These are phyloP conservation scores for Stentor roeselii DNA, from an alignment of 73 alveolate genomes.

Conservation along the genomic window DNA sequence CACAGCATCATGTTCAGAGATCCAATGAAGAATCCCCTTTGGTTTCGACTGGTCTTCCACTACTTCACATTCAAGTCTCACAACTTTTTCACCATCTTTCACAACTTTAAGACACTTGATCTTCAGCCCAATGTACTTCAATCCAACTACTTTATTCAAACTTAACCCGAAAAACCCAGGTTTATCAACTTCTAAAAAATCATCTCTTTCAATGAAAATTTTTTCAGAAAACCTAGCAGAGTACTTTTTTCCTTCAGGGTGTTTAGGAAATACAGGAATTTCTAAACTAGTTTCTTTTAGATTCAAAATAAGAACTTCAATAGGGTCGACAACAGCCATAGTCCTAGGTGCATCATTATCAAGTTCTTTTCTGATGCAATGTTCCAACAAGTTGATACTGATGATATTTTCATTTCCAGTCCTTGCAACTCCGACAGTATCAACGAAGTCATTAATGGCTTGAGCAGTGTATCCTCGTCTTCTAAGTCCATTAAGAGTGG, in stretches of 20 bases:
- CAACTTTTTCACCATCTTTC: constrained; percentile 67
- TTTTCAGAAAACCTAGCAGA: constrained; percentile 60
- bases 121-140: constrained; percentile 83
- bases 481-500: constrained; percentile 92
- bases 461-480: constrained; percentile 98
- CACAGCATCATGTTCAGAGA: constrained; percentile 77
- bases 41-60: constrained; percentile 78
- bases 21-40: constrained; percentile 96
- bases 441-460: constrained; percentile 94
- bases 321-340: constrained; percentile 92
- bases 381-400: constrained; percentile 86
- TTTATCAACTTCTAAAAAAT: constrained; percentile 80
- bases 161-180: constrained; percentile 92
- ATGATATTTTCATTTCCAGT: constrained; percentile 93
- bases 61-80: constrained; percentile 64
- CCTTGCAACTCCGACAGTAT: constrained; percentile 91
- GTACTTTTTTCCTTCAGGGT: constrained; percentile 82
- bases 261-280: constrained; percentile 90
- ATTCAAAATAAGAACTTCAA: constrained; percentile 74
- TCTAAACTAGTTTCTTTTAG: constrained; percentile 65
- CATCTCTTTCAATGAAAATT: constrained; percentile 85
- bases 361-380: constrained; percentile 88
- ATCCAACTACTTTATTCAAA: constrained; percentile 90
- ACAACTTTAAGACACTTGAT: constrained; percentile 71
- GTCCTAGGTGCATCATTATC: constrained; percentile 95